Base-by-base conservation (phyloP, 2,329 filamentous ascomycete species). In the Aspergillus nomiae region DNA sequence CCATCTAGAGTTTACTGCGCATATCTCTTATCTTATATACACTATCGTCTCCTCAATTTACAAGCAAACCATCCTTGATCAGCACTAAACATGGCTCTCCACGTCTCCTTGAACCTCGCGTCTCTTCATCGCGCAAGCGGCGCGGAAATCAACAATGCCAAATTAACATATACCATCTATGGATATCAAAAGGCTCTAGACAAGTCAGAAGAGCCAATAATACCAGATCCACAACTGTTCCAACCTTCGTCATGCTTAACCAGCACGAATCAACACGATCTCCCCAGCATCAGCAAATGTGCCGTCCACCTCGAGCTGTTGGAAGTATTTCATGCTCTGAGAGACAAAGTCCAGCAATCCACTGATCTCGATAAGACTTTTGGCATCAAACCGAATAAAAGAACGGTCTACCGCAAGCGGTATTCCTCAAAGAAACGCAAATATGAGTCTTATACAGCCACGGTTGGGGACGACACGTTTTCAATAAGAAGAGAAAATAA, bases 291-390 rank as follows among this genome's bases (percentile, higher is more conserved):
- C 34, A 58, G 57, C 7, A 36, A 69, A 54, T 67, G 65, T 14
- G 65, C 65, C 16, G 59, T 65, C 2, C 67, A 69, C 28, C 51
- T 69, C 3, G 63, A 67, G 53, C 63, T 69, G 34, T 50, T 69
- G 4, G 62, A 67, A 54, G 63, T 57, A 7, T 66, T 69, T 30
- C 53, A 65, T 24, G 36, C 50, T 7, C 57, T 67, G 11, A 61
- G 58, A 10, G 46, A 57, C 3, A 54, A 55, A 9, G 58, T 67
- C 3, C 56, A 64, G 34, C 43, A 63, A 12, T 67, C 64, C 1
- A 51, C 26, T 4, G 51, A 63, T 1, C 38, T 67, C 4, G 67
- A 66, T 16, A 19, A 46, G 3, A 54, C 41, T 4, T 66, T 65
- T 10, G 45, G 43, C 6, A 59, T 64, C 10, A 16, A 55, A n/a